phyloP scores from a whole-genome alignment of 441 rosid species.

The Euphorbia schlechtendalii region DNA sequence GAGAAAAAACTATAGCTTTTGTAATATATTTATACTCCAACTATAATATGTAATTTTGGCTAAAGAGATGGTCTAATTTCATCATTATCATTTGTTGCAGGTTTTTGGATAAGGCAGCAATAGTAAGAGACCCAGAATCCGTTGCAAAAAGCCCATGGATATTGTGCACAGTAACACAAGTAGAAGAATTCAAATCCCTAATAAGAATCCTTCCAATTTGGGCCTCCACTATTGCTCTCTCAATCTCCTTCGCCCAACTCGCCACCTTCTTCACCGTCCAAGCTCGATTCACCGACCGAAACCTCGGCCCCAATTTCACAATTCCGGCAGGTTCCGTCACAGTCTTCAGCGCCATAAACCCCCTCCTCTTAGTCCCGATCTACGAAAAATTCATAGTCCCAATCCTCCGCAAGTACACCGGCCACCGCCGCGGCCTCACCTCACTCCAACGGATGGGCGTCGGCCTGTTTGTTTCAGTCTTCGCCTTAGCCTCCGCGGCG shows the following conservation, averaged over 20 bases:
- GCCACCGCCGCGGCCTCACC: conserved; percentile 68
- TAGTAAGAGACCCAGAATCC: conserved; percentile 59
- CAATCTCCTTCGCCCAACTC: conserved; percentile 80
- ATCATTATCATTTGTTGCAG: too few relatives aligned
- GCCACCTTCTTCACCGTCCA: conserved; percentile 71
- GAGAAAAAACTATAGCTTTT: too few relatives aligned
- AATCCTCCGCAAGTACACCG: conserved; percentile 51
- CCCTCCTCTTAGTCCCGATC: conserved; percentile 73
- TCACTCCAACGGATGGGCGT: conserved; percentile 86
- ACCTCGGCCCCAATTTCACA: conserved; percentile 43
- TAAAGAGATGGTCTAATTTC: too few relatives aligned
- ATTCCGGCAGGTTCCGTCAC: conserved; percentile 89
- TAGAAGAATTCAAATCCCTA: conserved; percentile 77
- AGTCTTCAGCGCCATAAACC: conserved; percentile 62
- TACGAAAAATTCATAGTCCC: conserved; percentile 68
- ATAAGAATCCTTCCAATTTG: conserved; percentile 69
- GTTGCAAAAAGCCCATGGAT: conserved; percentile 44
- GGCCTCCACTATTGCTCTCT: conserved; percentile 76
- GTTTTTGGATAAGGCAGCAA: conserved; percentile 90
- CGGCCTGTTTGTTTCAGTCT: conserved; percentile 66
- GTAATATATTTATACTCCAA: too few relatives aligned
- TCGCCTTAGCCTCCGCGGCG: conserved; percentile 68
- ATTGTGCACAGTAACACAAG: conserved; percentile 85
- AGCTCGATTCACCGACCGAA: conserved; percentile 78
- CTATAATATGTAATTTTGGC: too few relatives aligned